These are phyloP conservation scores for Coemansia linderi DNA, from an alignment of 371 early-diverging fungal species.

Conservation along the genomic window DNA sequence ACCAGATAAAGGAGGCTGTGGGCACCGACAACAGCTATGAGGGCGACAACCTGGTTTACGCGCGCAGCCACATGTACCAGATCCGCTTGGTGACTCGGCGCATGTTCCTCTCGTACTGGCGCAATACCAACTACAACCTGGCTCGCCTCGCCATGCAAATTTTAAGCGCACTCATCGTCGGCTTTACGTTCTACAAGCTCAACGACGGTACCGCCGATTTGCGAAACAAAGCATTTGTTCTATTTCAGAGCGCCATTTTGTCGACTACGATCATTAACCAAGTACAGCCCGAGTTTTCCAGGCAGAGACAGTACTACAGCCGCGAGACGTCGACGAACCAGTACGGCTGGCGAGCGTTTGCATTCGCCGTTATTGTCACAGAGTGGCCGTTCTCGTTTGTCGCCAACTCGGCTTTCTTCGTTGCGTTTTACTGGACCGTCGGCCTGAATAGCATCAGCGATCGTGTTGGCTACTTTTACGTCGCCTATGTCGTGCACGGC, in stretches of 20 bases:
- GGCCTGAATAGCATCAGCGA: slow-evolving; percentile 61
- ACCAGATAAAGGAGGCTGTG: slow-evolving; percentile 35
- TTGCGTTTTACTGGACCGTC: slow-evolving; percentile 70
- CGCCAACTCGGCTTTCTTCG: slow-evolving; percentile 67
- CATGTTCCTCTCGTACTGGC: slow-evolving; percentile 61
- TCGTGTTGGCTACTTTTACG: slow-evolving; percentile 67
- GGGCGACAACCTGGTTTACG: slow-evolving; percentile 34
- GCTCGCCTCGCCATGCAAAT: slow-evolving; percentile 57
- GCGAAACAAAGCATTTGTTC: slow-evolving; percentile 71
- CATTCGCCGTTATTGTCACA: slow-evolving; percentile 64
- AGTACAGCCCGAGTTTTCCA: slow-evolving; percentile 72
- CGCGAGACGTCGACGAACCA: slow-evolving; percentile 72
- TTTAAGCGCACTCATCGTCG: slow-evolving; percentile 60
- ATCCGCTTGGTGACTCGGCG: slow-evolving; percentile 56
- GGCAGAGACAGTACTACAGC: slow-evolving; percentile 69
- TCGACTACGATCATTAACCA: slow-evolving; percentile 68
- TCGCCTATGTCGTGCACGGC: slow-evolving; percentile 62
- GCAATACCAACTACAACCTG: slow-evolving; percentile 63
- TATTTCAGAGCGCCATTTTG: slow-evolving; percentile 71
- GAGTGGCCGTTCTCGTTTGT: slow-evolving; percentile 39
- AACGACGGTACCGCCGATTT: slow-evolving; percentile 62
- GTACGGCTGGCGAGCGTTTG: slow-evolving; percentile 73
- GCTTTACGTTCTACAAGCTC: slow-evolving; percentile 75
- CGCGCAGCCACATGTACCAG: slow-evolving; percentile 54
- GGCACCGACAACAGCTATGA: slow-evolving; percentile 30